Base-by-base conservation (phyloP, 495 filamentous ascomycete species). In the Neurospora sp. region DNA sequence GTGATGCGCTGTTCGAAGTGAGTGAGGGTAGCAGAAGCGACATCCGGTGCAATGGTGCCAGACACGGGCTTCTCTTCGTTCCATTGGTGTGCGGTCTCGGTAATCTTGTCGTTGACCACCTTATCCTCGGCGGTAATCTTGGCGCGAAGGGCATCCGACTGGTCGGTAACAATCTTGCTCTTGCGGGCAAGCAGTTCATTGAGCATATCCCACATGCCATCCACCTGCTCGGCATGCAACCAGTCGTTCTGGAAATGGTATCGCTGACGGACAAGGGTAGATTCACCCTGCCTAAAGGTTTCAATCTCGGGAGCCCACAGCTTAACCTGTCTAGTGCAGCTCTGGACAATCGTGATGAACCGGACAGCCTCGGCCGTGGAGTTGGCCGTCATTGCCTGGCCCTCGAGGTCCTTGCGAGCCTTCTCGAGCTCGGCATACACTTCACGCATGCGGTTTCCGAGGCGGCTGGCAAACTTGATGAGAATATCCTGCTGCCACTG, bases 401-500 rank as follows among this genome's bases (percentile, higher is more conserved):
- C 90, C 81, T 99, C 96, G 27, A 99, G 84, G 77, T 97, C 94
- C 72, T 90, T 88, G 9, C 94, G 88, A 39, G 95, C 93, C 82
- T 92, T 92, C 77, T 96, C 93, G 73, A 98, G 90, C 73, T 98
- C 94, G 9, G 91, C 89, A 76, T 94, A 91, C 3, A 97, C 90
- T 77, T 98, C 95, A 71, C 92, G 86, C 90, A 98, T 94, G 48
- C 93, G 91, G 72, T 89, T 92, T n/a, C 94, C 94, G 71, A 98
- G 90, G 66, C 94, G 92, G 35, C 86, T 86, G 46, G 94, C 96
- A 81, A 99, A 99, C 78, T 96, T 96, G 42, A 91, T 86, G 23
- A 97, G 85, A 54, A 99, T 97, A 72, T 99, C 96, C 76, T 97
- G 94, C 78, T 99, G 96, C 96, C 96, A 99, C 82, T 98, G 96